Conservation (phyloP, 192 early-diverging fungal genomes). For the Mortierella claussenii region DNA sequence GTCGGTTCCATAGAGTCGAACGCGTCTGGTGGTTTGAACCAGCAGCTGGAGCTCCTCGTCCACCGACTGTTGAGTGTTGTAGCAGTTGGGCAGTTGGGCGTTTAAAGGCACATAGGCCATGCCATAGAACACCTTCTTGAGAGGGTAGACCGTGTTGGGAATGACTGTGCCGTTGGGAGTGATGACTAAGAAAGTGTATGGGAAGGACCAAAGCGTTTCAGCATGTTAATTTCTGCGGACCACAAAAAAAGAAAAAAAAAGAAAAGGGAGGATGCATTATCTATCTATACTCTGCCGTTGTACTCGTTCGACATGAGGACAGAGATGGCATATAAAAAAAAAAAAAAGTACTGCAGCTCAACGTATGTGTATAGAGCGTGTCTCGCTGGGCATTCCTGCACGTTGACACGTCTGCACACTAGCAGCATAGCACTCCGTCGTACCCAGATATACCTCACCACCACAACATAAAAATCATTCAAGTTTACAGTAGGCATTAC, state of each 20-base stretch:
- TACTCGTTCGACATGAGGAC: too few relatives aligned
- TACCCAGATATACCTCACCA: too few relatives aligned
- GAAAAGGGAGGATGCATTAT: not conserved
- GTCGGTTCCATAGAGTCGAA: constrained; percentile 59
- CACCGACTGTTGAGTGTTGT: constrained; percentile 44
- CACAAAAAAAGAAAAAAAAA: not conserved
- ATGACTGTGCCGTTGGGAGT: constrained; percentile 40
- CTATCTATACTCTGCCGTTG: too few relatives aligned
- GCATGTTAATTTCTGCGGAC: not conserved
- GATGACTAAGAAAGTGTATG: constrained; percentile 13
- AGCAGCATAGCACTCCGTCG: too few relatives aligned
- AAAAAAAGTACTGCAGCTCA: too few relatives aligned
- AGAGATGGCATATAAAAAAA: too few relatives aligned
- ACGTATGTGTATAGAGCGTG: too few relatives aligned
- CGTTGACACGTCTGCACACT: too few relatives aligned
- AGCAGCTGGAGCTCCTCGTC: constrained; percentile 51
- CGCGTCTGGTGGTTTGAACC: constrained; percentile 51
- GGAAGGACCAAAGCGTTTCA: too few relatives aligned
- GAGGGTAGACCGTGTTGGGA: constrained; percentile 17
- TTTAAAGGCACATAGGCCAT: constrained; percentile 55
- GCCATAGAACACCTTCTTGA: constrained; percentile 55
- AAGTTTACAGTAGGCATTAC: too few relatives aligned
- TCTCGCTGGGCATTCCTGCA: too few relatives aligned
- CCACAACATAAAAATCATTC: too few relatives aligned
- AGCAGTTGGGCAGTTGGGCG: constrained; percentile 54